Base-by-base conservation (phyloP, 108 stramenopile genomes). In the Seminavis robusta region DNA sequence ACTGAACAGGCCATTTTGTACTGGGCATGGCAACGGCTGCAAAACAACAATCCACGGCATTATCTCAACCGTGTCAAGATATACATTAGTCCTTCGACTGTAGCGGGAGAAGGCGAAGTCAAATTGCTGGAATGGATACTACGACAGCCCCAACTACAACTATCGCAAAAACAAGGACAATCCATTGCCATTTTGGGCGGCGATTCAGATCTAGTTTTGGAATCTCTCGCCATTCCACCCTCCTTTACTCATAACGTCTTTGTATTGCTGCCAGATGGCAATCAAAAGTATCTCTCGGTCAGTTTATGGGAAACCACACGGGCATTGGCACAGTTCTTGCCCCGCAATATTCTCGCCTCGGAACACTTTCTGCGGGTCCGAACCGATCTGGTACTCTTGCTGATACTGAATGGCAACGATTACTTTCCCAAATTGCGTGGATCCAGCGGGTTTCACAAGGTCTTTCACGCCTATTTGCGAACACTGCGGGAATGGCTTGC, bases 361-460 rank as follows among this genome's bases (percentile, higher is more conserved):
- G 20, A 73, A 36, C 21, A 52, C 42, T 36, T 84, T 1, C 21
- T 80, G 46, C 59, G 69, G 47, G 67, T 83, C 21, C 72, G 92
- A 33, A 74, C 72, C 7, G 95, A 95, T 59, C 34, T 87, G 24
- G 80, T 87, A 4, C 43, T 94, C 2, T 58, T 94, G 7, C 47
- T 94, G 21, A 84, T 94, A 33, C 34, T 95, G 44, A 89, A 87
- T 72, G 95, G 95, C 4, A 95, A 95, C 48, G 95, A 95, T 52
- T 95, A 94, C 51, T 61, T 95, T 5, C 89, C 90, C 20, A 84
- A 81, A 41, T 28, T 91, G 8, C 56, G 76, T 47, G 86, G 84
- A 29, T 69, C 51, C 31, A 49, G 52, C 9, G 75, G 74, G 1
- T 86, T 86, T 33, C 69, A 79, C 27, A 45, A 62, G 13, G 50